Conservation (phyloP, 2,329 filamentous ascomycete species). For the Allantophomopsis lycopodina region DNA sequence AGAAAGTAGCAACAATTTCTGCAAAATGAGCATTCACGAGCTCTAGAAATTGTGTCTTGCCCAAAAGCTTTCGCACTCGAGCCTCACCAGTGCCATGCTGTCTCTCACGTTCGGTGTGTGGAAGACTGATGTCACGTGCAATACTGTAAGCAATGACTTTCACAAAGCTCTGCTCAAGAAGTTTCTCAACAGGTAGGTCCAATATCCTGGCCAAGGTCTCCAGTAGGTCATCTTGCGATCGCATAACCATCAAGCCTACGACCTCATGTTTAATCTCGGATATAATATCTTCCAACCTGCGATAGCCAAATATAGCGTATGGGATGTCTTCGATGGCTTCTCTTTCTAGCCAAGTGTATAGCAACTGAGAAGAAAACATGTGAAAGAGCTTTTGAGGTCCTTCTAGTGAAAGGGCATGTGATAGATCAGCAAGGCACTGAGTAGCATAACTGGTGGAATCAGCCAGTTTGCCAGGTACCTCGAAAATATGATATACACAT, state of each 20-base stretch:
- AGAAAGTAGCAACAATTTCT: conserved; percentile 62
- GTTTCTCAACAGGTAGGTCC: conserved; percentile 32
- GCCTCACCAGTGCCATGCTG: conserved; percentile 43
- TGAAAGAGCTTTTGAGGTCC: conserved; percentile 61
- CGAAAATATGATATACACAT: conserved; percentile 89
- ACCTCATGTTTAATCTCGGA: conserved; percentile 62
- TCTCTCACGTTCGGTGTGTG: conserved; percentile 24
- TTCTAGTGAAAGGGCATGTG: conserved; percentile 47
- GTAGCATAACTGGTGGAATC: conserved; percentile 56
- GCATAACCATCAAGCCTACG: conserved; percentile 71
- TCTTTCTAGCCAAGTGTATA: conserved; percentile 78
- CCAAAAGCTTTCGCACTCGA: conserved; percentile 55
- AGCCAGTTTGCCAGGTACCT: conserved; percentile 64
- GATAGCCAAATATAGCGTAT: conserved; percentile 73
- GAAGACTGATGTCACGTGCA: conserved; percentile 52
- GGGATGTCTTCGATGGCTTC: conserved; percentile 61
- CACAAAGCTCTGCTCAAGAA: conserved; percentile 58
- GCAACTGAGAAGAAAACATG: conserved; percentile 75
- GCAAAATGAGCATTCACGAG: conserved; percentile 59
- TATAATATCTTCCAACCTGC: conserved; percentile 53
- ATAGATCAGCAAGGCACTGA: conserved; percentile 54
- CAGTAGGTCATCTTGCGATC: conserved; percentile 52
- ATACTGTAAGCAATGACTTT: conserved; percentile 76
- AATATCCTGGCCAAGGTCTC: conserved; percentile 45
- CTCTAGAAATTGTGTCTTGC: conserved; percentile 47